A percentile compares a stretch with the other conserved stretches of the same genome.
phyloP scores from a whole-genome alignment of 257 asterid species.

The Solanum sparsipilum region DNA sequence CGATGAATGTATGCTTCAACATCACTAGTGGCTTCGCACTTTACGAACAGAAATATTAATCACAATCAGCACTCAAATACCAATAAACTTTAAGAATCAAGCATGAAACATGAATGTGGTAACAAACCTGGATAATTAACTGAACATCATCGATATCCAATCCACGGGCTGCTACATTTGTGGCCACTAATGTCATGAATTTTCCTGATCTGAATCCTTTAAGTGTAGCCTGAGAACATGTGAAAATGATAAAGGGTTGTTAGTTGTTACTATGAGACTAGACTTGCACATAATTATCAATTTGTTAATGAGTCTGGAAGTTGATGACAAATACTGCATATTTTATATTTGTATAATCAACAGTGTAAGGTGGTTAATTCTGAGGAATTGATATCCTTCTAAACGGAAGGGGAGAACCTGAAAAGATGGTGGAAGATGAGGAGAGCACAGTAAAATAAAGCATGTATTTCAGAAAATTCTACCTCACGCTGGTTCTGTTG shows the following conservation, averaged over 20 bases:
- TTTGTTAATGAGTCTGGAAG: background rate
- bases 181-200: conserved; percentile 77
- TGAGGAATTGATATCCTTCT: background rate
- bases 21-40: conserved; percentile 98
- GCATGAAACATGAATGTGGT: background rate
- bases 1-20: conserved; percentile 98
- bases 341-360: background rate
- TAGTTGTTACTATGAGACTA: background rate
- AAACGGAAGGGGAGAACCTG: background rate
- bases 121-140: conserved; percentile 83
- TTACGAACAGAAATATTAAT: conserved; percentile 1
- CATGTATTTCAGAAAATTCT: background rate
- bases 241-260: background rate
- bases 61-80: background rate
- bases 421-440: background rate
- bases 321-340: background rate
- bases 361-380: background rate
- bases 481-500: conserved; percentile 98
- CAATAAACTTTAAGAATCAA: background rate
- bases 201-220: conserved; percentile 85
- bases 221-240: conserved; percentile 59
- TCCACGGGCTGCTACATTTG: conserved; percentile 97
- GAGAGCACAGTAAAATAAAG: background rate
- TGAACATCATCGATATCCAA: conserved; percentile 94
- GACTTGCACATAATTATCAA: background rate